Base-by-base conservation (phyloP, 2,329 filamentous ascomycete species). In the Stachybotrys chlorohalonatus region DNA sequence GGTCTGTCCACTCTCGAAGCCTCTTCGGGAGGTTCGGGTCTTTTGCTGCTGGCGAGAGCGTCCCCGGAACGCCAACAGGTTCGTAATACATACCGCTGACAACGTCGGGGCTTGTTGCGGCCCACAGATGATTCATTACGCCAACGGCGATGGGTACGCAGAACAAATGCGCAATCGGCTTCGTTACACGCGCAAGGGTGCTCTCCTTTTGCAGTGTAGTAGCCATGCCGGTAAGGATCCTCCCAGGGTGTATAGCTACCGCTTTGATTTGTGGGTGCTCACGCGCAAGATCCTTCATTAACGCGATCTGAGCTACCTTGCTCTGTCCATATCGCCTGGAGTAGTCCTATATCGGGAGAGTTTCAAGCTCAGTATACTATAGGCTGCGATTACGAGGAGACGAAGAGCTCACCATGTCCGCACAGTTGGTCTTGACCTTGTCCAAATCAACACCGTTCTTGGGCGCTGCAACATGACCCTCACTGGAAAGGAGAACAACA, bases 111-210 rank as follows among this genome's bases (percentile, higher is more conserved):
- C 59, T 57, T 11, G 64, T 64, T 1, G 63, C 59, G 15, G 68
- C 70, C 73, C 72, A 75, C 2, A 75, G 59, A 60, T 73, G 70
- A 55, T 69, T 71, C 55, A 57, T 60, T 6, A 63, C 64, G 1
- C 72, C 72, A 24, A 61, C 51, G 36, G 64, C 59, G 3, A 56
- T 31, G 16, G 52, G 48, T 6, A 53, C 36, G 24, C 39, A 30
- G 24, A 49, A 24, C 9, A 52, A 32, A 7, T 31, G 51, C 36
- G 24, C 53, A 32, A 55, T 15, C n/a, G 32, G 32, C 8, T 52
- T 11, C 5, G 17, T 45, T 32, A 16, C 42, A 8, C 50, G 50
- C 13, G 49, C 49, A 15, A 51, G 11, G 24, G 24, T 36, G 17
- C 30, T 55, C 42, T 49, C 46, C 39, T 52, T 53, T 11, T 59